phyloP scores from a whole-genome alignment of 371 early-diverging fungal genomes.

The Funneliformis caledonium region DNA sequence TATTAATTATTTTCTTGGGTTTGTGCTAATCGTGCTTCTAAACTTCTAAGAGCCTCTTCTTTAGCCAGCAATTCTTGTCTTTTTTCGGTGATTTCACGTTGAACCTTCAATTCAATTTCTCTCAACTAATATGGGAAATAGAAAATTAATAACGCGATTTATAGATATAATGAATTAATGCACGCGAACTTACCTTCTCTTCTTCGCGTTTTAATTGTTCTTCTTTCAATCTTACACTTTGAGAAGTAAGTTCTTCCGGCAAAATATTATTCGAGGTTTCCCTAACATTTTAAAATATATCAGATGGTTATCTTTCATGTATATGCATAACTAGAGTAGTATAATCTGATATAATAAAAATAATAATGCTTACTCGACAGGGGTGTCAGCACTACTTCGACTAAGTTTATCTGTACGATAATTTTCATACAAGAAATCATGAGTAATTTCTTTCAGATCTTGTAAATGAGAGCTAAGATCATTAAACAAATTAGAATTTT shows the following conservation, averaged over 20 bases:
- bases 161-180: neutral
- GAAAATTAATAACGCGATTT: neutral
- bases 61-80: conserved; percentile 61
- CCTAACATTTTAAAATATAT: conserved; percentile 36
- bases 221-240: conserved; percentile 57
- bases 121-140: conserved; percentile 49
- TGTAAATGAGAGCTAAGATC: conserved; percentile 83
- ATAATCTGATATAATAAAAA: neutral
- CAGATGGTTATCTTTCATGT: no score
- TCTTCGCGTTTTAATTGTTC: conserved; percentile 68
- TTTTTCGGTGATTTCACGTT: conserved; percentile 66
- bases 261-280: conserved; percentile 49
- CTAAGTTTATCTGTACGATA: conserved; percentile 95
- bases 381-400: conserved; percentile 62
- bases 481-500: no score
- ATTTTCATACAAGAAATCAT: conserved; percentile 94
- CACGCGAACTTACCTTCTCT: conserved; percentile 53
- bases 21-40: conserved; percentile 54
- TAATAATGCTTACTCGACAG: conserved; percentile 60
- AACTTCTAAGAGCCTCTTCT: conserved; percentile 60
- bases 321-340: no score
- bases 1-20: conserved; percentile 16
- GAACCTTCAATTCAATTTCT: conserved; percentile 63
- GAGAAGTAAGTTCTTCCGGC: conserved; percentile 59
- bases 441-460: conserved; percentile 93